Evolutionary conservation across 805 yeast species (phyloP), one percentile per base, ranked within the genome.

Genomic region (Candida chauliodis): DNA sequence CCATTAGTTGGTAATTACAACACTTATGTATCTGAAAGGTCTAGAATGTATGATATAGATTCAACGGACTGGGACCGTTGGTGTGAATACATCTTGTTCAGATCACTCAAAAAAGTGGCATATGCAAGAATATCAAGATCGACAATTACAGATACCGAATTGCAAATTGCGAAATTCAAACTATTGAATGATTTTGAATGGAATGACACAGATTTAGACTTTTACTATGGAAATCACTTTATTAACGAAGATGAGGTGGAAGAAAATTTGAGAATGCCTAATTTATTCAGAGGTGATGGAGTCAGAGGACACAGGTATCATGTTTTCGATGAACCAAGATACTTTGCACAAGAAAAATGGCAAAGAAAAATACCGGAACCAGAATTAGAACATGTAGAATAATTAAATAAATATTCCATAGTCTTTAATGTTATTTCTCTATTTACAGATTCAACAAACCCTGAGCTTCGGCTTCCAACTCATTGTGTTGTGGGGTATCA

Each of bases 11-110:
- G 97, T 8, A 91, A 93, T 62, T 91, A 91, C 70, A 82, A 86
- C 64, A 89, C 89, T 2, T 88, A 88, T 61, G 96, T 90, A 14
- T 81, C 95, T 52, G 84, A 83, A 35, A 61, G 69, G 48, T 79
- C 91, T 1, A 85, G 95, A 22, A 87, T 93, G 91, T 78, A 81
- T 52, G 99, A 93, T 59, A 89, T 93, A 46, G 99, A 93, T 59
- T 83, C 90, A 30, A 70, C 83, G 6, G 97, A 91, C 58, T 86
- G 90, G 81, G 99, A 93, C 56, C 79, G 99, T 66, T 93, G 99
- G 99, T 93, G 99, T 65, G 95, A 93, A 66, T 93, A 93, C 63
- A 88, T 93, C 45, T 66, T 93, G 47, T 93, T 84, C 76, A 84
- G 90, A 59, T 81, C 84, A 43, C 66, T 93, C 61, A 82, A 79